A percentile compares a stretch with the other conserved stretches of the same genome.
Conservation (phyloP, 1,139 yeast species). For the Taphrina pruni region DNA sequence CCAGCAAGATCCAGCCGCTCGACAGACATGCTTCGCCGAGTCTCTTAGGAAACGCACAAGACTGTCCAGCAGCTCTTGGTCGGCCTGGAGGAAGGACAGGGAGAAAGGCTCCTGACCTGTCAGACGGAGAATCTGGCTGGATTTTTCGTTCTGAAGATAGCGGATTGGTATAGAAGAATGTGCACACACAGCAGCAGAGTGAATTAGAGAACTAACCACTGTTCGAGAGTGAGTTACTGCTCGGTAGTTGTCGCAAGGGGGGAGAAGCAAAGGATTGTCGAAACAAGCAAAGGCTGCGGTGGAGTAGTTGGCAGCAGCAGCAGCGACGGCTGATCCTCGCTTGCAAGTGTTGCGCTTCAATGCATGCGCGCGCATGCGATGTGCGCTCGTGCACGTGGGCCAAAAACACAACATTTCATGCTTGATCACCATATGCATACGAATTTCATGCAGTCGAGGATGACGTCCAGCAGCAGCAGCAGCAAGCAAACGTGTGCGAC, state of each 20-base stretch:
- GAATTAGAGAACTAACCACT: too few species aligned
- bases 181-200: background rate
- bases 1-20: conserved; percentile 25
- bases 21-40: conserved; percentile 5
- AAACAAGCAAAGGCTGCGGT: background rate
- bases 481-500: too few species aligned
- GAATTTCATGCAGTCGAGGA: too few species aligned
- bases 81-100: background rate
- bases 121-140: too few species aligned
- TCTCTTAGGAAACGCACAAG: background rate
- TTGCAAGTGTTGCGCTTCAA: background rate
- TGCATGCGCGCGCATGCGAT: background rate
- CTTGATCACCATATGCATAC: too few species aligned
- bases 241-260: conserved; percentile 3
- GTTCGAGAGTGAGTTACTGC: background rate
- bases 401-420: too few species aligned
- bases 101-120: conserved; percentile 1
- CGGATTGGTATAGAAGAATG: background rate
- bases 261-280: background rate
- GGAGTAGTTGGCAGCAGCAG: background rate
- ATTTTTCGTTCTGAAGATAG: background rate
- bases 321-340: background rate
- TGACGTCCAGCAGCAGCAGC: too few species aligned
- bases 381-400: background rate
- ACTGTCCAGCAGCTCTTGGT: conserved; percentile 15